These are phyloP conservation scores for Cryphonectria naterciae DNA, from an alignment of 2,329 filamentous ascomycete genomes.

Conservation along the genomic window DNA sequence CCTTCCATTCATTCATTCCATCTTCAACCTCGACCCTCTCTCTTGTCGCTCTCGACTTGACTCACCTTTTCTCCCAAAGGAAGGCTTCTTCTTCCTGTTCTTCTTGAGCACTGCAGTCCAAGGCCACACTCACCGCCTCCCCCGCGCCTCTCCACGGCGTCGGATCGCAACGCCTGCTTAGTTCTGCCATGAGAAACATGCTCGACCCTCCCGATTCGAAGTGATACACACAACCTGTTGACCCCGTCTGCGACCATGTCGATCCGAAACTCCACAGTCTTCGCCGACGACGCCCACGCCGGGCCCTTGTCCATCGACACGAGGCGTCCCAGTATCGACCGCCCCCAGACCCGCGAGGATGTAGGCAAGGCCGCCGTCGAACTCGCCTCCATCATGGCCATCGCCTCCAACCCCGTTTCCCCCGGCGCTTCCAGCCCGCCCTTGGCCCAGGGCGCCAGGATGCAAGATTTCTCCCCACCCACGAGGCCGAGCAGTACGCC, in stretches of 20 bases:
- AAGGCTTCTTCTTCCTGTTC: neutral
- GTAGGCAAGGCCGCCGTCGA: conserved; percentile 47
- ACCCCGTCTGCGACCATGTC: conserved; percentile 32
- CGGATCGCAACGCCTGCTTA: neutral
- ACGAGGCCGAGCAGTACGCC: conserved; percentile 64
- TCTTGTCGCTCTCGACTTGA: neutral
- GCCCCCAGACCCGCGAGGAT: conserved; percentile 37
- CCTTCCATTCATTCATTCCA: neutral
- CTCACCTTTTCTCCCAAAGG: neutral
- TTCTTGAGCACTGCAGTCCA: neutral
- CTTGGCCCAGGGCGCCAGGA: conserved; percentile 49
- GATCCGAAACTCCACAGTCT: conserved; percentile 28
- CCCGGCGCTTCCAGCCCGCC: conserved; percentile 58
- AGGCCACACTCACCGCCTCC: neutral
- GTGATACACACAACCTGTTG: conserved; percentile 23
- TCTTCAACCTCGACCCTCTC: neutral
- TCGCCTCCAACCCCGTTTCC: conserved; percentile 58
- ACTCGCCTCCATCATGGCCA: conserved; percentile 49
- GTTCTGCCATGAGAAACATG: conserved; percentile 21
- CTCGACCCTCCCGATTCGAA: conserved; percentile 23
- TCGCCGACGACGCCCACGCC: conserved; percentile 32
- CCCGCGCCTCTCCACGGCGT: conserved; percentile 9
- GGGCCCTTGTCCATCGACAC: conserved; percentile 37
- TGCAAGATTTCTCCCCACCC: conserved; percentile 52
- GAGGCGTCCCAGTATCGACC: conserved; percentile 30